Evolutionary conservation across 2,329 filamentous ascomycete species (phyloP).

Genomic region (Aureobasidium namibiae): DNA sequence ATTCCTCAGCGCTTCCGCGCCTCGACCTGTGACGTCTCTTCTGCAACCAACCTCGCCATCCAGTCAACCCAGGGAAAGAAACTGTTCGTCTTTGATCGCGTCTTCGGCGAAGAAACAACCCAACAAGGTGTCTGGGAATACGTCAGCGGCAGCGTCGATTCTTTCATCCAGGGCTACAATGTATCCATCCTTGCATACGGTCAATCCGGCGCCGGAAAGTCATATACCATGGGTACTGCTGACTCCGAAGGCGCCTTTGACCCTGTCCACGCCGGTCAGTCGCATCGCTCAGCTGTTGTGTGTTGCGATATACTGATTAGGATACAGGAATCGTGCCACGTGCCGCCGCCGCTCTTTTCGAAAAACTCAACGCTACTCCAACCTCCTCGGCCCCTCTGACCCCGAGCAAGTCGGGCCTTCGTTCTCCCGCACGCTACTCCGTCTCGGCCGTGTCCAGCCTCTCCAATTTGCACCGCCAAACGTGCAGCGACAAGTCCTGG

Average conservation of each 20-base stretch:
- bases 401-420: constrained; percentile 54
- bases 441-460: constrained; percentile 44
- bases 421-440: constrained; percentile 72
- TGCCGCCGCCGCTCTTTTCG: constrained; percentile 78
- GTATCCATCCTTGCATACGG: constrained; percentile 95
- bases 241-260: constrained; percentile 58
- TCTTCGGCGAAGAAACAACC: constrained; percentile 73
- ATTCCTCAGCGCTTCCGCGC: constrained; percentile 93
- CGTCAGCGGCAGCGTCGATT: constrained; percentile 76
- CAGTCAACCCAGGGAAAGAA: constrained; percentile 90
- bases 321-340: constrained; percentile 84
- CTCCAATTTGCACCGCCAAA: constrained; percentile 33
- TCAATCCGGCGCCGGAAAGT: constrained; percentile 95
- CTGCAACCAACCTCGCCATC: constrained; percentile 75
- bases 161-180: constrained; percentile 95
- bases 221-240: constrained; percentile 97
- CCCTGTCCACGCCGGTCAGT: constrained; percentile 5
- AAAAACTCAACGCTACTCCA: constrained; percentile 66
- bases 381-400: constrained; percentile 31
- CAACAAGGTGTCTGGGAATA: constrained; percentile 96
- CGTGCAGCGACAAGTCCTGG: constrained; percentile 64
- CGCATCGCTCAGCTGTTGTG: background rate
- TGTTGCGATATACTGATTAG: background rate
- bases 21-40: constrained; percentile 83
- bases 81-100: constrained; percentile 91